phyloP scores from a whole-genome alignment of 257 asterid genomes.

The Forsythia suspensa region DNA sequence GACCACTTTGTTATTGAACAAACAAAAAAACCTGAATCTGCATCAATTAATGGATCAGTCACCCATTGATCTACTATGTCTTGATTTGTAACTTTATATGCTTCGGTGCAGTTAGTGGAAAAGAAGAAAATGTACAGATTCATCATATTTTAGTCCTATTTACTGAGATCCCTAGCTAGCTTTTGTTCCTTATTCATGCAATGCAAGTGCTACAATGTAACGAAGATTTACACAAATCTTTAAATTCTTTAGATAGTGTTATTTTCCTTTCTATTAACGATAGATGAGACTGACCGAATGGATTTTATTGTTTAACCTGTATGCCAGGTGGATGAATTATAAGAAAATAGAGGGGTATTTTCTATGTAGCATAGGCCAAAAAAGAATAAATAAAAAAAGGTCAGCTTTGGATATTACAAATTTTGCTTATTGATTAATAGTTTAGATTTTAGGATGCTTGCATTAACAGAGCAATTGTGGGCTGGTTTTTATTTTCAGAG shows the following conservation, averaged over 20 bases:
- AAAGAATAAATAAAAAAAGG: no score
- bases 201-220: background rate
- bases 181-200: background rate
- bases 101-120: conserved; percentile 8
- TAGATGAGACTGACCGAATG: background rate
- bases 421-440: no score
- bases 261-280: background rate
- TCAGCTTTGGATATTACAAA: no score
- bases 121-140: background rate
- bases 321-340: no score
- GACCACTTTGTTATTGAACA: conserved; percentile 74
- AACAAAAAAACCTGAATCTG: conserved; percentile 37
- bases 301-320: background rate
- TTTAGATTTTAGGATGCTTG: no score
- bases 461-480: no score
- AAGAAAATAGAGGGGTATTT: no score
- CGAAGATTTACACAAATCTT: background rate
- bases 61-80: conserved; percentile 43
- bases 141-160: background rate
- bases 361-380: no score
- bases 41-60: conserved; percentile 45
- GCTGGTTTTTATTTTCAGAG: no score
- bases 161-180: background rate
- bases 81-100: conserved; percentile 21
- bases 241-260: background rate